Evolutionary conservation across 108 stramenopile species (phyloP).

Genomic region (Ochromonas danica): DNA sequence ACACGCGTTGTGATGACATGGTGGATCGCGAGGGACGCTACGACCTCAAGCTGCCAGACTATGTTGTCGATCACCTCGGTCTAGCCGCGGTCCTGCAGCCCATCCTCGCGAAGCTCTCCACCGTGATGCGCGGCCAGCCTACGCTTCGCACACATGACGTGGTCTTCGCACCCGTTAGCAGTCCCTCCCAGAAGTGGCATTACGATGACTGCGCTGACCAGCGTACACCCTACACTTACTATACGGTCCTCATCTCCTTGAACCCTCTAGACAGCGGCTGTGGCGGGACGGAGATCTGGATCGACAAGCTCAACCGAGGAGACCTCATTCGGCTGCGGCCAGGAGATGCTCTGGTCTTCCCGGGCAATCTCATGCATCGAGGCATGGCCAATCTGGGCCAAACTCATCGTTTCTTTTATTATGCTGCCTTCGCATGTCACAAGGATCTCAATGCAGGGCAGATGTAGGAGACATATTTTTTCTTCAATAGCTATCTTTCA

Average conservation of each 20-base stretch:
- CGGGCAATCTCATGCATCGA: slow-evolving; percentile 34
- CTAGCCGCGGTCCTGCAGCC: slow-evolving; percentile 2
- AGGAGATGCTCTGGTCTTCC: slow-evolving; percentile 44
- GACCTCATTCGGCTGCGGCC: slow-evolving; percentile 29
- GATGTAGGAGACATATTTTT: too few relatives aligned
- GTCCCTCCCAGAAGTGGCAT: slow-evolving; percentile 10
- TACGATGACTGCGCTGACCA: not conserved
- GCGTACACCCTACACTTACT: slow-evolving; percentile 4
- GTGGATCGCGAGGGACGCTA: slow-evolving; percentile 20
- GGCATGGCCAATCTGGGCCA: slow-evolving; percentile 33
- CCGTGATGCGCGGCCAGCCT: slow-evolving; percentile 19
- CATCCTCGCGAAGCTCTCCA: slow-evolving; percentile 2
- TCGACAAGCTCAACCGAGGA: slow-evolving; percentile 18
- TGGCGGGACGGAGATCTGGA: slow-evolving; percentile 33
- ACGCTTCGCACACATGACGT: slow-evolving; percentile 21
- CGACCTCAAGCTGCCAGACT: slow-evolving; percentile 31
- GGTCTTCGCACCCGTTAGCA: slow-evolving; percentile 27
- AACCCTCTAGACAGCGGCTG: slow-evolving; percentile 6
- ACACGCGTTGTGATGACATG: not conserved
- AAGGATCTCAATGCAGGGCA: slow-evolving; percentile 35
- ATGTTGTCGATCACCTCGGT: not conserved
- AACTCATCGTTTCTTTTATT: slow-evolving; percentile 42
- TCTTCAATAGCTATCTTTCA: too few relatives aligned
- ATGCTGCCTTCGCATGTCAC: slow-evolving; percentile 37
- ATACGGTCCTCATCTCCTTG: slow-evolving; percentile 10